Base-by-base conservation (phyloP, 1,139 yeast species). In the Groenewaldozyma sp. region DNA sequence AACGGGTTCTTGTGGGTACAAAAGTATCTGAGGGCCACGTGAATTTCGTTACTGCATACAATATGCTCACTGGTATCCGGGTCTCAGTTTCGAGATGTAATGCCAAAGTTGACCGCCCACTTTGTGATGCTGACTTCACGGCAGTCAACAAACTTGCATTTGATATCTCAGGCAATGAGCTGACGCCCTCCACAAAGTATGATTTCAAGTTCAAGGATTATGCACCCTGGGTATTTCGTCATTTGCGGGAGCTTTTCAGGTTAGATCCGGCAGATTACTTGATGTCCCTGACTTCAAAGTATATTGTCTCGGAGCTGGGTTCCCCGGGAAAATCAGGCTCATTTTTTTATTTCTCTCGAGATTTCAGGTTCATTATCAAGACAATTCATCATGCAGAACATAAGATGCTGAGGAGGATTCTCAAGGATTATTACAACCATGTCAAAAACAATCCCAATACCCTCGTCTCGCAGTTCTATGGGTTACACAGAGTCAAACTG, bases 241-340 rank as follows among this genome's bases (percentile, higher is more conserved):
- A 86, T 52, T 65, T 93, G 43, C 67, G 98, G 40, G 68, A 74
- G 9, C 58, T 76, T 32, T 93, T 93, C 63, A 87, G 88, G 14
- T 70, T 93, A 24, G 97, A 91, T 55, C 95, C 95, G 2, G 97
- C 96, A 1, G 98, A 93, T 60, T 93, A 93, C 60, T 69, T 93
- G 45, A 80, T 91, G 53, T 84, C 96, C 1, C 70, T 93, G 48
- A 88, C 97, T 0, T 91, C 95, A 16, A 87, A 87, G 60, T 91
- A 88, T 55, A 84, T 93, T 48, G 71, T 93, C 35, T 82, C 94
- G 24, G 97, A 91, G 62, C 68, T 88, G 48, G 95, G 93, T 17
- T 86, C 96, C 1, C 97, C 97, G 0, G 99, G 99, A 2, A 93
- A 93, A 60, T 81, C 94, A 53, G 98, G 98, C 0, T 86, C 96